phyloP scores from a whole-genome alignment of 2,329 filamentous ascomycete genomes.

The Pseudocercospora cruenta region DNA sequence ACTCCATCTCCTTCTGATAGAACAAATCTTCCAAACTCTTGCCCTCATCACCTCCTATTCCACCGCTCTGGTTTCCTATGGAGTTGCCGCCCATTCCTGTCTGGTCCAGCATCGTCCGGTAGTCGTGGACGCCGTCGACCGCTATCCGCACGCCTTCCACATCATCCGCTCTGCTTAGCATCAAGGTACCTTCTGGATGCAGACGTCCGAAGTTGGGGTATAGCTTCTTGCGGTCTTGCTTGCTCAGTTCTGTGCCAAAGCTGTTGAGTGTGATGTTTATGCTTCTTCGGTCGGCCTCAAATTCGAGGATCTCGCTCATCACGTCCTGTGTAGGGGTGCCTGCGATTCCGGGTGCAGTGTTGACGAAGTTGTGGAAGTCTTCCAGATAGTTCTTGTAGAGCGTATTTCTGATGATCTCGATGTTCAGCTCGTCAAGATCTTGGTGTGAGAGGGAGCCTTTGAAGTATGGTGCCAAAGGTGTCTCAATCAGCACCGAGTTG shows the following conservation, averaged over 20 bases:
- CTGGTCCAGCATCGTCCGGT: slow-evolving; percentile 94
- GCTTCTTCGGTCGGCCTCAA: slow-evolving; percentile 92
- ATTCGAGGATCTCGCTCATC: slow-evolving; percentile 94
- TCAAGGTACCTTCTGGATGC: slow-evolving; percentile 90
- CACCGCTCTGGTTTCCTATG: slow-evolving; percentile 82
- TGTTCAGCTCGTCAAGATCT: slow-evolving; percentile 97
- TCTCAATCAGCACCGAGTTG: slow-evolving; percentile 97
- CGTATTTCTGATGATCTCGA: slow-evolving; percentile 97
- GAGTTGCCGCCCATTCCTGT: slow-evolving; percentile 75
- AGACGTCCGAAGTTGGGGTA: slow-evolving; percentile 91
- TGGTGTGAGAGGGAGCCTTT: slow-evolving; percentile 95
- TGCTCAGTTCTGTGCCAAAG: slow-evolving; percentile 93
- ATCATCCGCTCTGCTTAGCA: slow-evolving; percentile 94
- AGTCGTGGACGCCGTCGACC: slow-evolving; percentile 89
- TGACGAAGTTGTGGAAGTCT: slow-evolving; percentile 95
- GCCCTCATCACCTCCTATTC: slow-evolving; percentile 73
- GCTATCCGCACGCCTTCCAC: slow-evolving; percentile 90
- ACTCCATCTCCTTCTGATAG: slow-evolving; percentile 99
- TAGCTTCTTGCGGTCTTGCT: slow-evolving; percentile 91
- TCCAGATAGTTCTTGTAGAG: slow-evolving; percentile 99
- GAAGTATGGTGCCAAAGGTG: slow-evolving; percentile 93
- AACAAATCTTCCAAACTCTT: slow-evolving; percentile 96
- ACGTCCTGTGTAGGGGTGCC: slow-evolving; percentile 89
- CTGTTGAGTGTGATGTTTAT: slow-evolving; percentile 99
- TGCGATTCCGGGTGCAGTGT: slow-evolving; percentile 80